phyloP scores from a whole-genome alignment of 345 rosid genomes.

The Salix dunnii region DNA sequence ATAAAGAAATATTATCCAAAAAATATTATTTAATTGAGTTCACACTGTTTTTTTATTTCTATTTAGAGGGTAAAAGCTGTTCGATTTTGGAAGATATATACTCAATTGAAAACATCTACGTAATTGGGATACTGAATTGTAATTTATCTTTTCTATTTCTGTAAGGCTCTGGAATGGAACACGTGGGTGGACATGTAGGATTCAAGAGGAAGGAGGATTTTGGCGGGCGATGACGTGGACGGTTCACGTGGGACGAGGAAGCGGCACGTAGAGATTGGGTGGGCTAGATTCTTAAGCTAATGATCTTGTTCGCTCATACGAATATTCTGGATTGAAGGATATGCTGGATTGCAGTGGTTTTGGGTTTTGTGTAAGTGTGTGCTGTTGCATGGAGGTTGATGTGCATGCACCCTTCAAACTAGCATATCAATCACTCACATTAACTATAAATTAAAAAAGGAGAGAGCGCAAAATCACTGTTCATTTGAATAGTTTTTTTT shows the following conservation, averaged over 20 bases:
- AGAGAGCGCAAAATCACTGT: too few species aligned
- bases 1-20: too few species aligned
- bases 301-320: conserved; percentile 5
- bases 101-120: not conserved
- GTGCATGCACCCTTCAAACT: not conserved
- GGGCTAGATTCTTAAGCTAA: conserved; percentile 9
- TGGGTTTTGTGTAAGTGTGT: conserved; percentile 6
- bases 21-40: too few species aligned
- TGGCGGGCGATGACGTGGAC: conserved; percentile 31
- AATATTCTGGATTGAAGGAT: conserved; percentile 18
- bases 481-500: too few species aligned
- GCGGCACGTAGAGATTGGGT: conserved; percentile 23
- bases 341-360: not conserved
- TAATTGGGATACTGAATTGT: not conserved
- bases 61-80: not conserved
- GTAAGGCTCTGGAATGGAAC: conserved; percentile 34
- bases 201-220: not conserved
- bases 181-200: conserved; percentile 52
- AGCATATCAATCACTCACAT: not conserved
- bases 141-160: not conserved
- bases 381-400: not conserved
- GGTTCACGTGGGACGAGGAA: not conserved
- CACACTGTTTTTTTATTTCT: too few species aligned
- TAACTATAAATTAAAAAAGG: too few species aligned
- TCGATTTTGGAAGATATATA: not conserved